Conservation (phyloP, 225 moss, liverwort and hornwort species). For the Straminergon stramineum region DNA sequence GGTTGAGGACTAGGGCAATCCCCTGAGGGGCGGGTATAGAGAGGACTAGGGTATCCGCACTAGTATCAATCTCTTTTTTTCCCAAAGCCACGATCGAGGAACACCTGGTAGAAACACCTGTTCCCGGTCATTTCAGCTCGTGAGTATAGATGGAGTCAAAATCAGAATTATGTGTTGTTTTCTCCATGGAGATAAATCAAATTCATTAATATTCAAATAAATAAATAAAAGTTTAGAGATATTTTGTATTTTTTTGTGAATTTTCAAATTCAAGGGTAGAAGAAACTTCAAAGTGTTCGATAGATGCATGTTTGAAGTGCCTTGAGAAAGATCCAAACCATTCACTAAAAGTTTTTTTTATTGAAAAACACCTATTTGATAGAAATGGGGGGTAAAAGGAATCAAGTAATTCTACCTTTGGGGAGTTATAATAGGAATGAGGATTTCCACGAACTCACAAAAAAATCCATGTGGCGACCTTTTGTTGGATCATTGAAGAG, state of each 20-base stretch:
- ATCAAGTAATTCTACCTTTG: fast-evolving
- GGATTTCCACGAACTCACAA: fast-evolving
- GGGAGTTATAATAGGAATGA: background rate
- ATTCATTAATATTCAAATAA: background rate
- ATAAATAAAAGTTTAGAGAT: fast-evolving
- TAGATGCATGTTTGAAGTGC: background rate
- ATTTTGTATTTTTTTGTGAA: background rate
- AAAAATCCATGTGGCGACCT: fast-evolving
- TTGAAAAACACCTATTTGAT: background rate
- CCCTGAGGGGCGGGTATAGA: background rate
- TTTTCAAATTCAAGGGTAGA: background rate
- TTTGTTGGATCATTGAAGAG: fast-evolving
- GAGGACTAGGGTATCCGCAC: background rate
- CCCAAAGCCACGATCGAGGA: background rate
- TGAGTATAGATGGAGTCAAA: background rate
- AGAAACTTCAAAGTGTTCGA: background rate
- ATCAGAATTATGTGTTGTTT: background rate
- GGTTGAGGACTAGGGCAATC: background rate
- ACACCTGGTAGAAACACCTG: background rate
- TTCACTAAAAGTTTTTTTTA: background rate
- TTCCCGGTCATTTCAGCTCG: background rate
- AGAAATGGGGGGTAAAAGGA: background rate
- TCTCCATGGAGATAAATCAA: background rate
- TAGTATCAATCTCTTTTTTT: background rate
- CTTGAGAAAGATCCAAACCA: background rate